Evolutionary conservation across 176 grass and related monocot genomes (phyloP).

Genomic region (Aegilops longissima): DNA sequence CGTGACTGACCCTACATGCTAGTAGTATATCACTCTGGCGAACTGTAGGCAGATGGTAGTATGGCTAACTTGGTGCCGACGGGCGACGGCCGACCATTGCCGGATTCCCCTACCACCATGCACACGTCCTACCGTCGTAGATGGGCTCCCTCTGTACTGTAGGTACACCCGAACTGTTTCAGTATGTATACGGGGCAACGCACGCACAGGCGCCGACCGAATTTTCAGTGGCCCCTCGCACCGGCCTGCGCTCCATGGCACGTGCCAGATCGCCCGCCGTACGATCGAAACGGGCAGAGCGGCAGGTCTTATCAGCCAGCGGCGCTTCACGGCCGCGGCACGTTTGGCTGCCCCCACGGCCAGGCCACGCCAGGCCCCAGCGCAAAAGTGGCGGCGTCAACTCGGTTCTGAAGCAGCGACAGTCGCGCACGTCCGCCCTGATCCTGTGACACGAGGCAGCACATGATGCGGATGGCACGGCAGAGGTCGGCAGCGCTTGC

Average conservation of each 20-base stretch:
- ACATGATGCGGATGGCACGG: background rate
- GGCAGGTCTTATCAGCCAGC: background rate
- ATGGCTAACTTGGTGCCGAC: background rate
- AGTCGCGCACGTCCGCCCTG: background rate
- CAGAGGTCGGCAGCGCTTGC: background rate
- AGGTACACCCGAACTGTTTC: background rate
- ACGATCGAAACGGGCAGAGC: background rate
- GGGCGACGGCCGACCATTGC: background rate
- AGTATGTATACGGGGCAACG: background rate
- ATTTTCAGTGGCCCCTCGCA: background rate
- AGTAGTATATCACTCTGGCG: background rate
- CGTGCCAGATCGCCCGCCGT: background rate
- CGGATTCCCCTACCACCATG: background rate
- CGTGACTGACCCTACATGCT: background rate
- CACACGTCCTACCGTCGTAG: background rate
- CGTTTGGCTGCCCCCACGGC: background rate
- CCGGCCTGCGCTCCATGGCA: background rate
- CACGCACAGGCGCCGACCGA: background rate
- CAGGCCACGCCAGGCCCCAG: background rate
- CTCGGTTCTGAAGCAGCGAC: background rate
- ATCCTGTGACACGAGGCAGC: conserved; percentile 2
- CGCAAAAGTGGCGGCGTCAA: background rate
- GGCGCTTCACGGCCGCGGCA: background rate
- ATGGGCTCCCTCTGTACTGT: background rate
- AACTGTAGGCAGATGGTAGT: background rate